Evolutionary conservation across 371 early-diverging fungal genomes (phyloP), one percentile per base, ranked within the genome.

Genomic region (Mucor ambiguus): DNA sequence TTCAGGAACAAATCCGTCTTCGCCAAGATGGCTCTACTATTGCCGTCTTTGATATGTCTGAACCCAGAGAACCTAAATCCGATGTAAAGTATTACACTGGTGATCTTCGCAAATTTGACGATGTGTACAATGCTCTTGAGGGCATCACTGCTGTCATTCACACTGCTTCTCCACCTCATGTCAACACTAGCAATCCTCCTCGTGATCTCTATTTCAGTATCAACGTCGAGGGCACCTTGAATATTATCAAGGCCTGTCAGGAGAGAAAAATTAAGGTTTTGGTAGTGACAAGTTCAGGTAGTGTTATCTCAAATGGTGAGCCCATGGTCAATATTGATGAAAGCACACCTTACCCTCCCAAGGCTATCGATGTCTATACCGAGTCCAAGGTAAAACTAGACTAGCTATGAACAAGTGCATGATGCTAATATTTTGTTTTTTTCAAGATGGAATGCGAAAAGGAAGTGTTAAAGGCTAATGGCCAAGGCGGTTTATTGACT

Each of bases 181-280:
- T 96, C 76, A 95, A 95, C 77, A 92, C 95, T 0, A 94, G 95
- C 14, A 93, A 95, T 30, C 96, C 97, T 4, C 86, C 92, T 38
- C 89, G 90, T 71, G 89, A 89, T 74, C 86, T 85, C 38, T 81
- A 87, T 41, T 86, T 87, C 52, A 85, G 84, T 26, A 95, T 96
- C 70, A 96, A 97, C 70, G 90, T 95, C 20, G 92, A 93, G 4
- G 98, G 98, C 58, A 97, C 96, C 0, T 74, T 80, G 54, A 93
- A 90, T 65, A 87, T 96, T 30, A 90, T 97, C 58, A 86, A 87
- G 35, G 93, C 90, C 20, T 95, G 96, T 74, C 74, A 87, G 59
- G 75, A 77, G 33, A 70, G 74, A 37, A 87, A 86, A 26, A 92
- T 97, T 20, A 68, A 73, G 44, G 89, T 89, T 20, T 74, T 97